A percentile compares a stretch with the other conserved stretches of the same genome.
Evolutionary conservation across 345 rosid species (phyloP).

Genomic region (Murraya paniculata): DNA sequence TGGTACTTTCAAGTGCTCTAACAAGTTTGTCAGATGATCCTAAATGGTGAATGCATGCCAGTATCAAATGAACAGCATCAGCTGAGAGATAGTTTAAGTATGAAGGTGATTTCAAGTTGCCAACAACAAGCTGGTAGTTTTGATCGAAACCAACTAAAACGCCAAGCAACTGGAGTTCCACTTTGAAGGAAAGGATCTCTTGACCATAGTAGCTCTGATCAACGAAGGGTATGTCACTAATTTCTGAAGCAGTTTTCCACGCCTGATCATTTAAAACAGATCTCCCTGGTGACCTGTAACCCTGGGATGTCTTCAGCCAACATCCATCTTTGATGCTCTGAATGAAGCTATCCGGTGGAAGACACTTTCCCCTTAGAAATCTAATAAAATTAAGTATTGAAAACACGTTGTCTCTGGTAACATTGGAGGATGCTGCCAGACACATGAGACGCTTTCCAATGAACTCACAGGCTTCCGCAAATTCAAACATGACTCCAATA

Average conservation of each 20-base stretch:
- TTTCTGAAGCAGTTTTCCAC: constrained; percentile 50
- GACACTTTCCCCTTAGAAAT: constrained; percentile 34
- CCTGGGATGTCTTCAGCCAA: constrained; percentile 53
- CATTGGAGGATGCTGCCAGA: constrained; percentile 33
- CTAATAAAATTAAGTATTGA: constrained; percentile 57
- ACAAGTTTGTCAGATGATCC: constrained; percentile 18
- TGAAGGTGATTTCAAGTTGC: constrained; percentile 35
- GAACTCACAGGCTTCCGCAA: constrained; percentile 48
- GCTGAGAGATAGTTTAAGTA: constrained; percentile 20
- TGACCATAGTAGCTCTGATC: constrained; percentile 42
- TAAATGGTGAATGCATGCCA: constrained; percentile 34
- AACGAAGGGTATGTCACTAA: constrained; percentile 57
- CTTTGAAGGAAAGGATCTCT: constrained; percentile 28
- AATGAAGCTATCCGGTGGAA: constrained; percentile 45
- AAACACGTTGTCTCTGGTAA: constrained; percentile 38
- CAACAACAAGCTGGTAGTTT: constrained; percentile 33
- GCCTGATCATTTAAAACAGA: constrained; percentile 48
- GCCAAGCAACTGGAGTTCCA: constrained; percentile 60
- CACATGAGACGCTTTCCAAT: constrained; percentile 57
- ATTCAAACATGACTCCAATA: constrained; percentile 65
- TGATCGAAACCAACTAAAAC: constrained; percentile 34
- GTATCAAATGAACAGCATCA: constrained; percentile 43
- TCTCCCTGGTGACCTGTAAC: constrained; percentile 45
- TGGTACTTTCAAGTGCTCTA: constrained; percentile 15
- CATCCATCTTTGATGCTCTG: constrained; percentile 26